Conservation (phyloP, 441 rosid species). For the Flueggea neowawraea region DNA sequence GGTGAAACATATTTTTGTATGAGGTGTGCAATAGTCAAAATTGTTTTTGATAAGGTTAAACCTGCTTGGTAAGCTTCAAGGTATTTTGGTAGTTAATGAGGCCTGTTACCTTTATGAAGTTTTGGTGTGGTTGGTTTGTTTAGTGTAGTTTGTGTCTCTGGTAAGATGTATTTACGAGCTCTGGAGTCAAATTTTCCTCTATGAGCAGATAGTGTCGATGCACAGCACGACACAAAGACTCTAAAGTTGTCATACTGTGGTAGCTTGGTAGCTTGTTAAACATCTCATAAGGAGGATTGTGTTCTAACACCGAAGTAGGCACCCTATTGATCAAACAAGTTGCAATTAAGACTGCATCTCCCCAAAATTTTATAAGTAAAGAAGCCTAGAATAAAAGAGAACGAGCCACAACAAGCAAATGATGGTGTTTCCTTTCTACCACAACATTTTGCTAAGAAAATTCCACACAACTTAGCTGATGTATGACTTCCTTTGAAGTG, state of each 20-base stretch:
- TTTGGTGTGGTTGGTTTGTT: no score
- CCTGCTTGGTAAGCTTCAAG: no score
- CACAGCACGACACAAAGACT: neutral
- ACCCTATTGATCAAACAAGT: neutral
- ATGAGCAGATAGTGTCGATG: neutral
- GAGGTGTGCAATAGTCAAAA: no score
- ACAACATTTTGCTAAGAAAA: neutral
- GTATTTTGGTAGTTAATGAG: no score
- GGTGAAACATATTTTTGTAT: no score
- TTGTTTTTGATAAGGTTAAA: no score
- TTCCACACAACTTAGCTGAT: neutral
- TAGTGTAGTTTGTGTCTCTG: no score
- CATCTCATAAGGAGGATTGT: neutral
- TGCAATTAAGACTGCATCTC: neutral
- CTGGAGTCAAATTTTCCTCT: neutral
- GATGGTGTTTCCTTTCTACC: conserved; percentile 7
- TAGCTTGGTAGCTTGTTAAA: neutral
- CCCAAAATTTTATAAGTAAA: neutral
- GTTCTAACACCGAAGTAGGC: neutral
- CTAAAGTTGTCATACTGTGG: neutral
- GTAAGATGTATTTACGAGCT: neutral
- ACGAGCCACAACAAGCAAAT: neutral
- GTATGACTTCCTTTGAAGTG: neutral
- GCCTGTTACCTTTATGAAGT: no score
- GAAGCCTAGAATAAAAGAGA: neutral